phyloP scores from a whole-genome alignment of 2,329 filamentous ascomycete species.

The Claviceps pazoutovae region DNA sequence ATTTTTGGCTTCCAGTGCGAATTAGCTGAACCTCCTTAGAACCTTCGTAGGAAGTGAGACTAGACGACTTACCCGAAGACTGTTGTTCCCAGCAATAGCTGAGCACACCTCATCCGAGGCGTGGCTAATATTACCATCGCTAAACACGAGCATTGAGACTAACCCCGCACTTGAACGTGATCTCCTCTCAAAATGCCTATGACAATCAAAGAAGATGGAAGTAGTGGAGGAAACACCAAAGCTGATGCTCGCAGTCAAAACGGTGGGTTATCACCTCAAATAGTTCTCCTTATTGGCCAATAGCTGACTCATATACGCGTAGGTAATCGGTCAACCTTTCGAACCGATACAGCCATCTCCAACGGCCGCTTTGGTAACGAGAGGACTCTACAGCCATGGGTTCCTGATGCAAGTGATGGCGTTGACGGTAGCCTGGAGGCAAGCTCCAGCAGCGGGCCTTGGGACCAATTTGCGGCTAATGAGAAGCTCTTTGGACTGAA shows the following conservation, averaged over 20 bases:
- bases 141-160: constrained; percentile 8
- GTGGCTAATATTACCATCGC: not conserved
- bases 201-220: constrained; percentile 25
- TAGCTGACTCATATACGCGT: not conserved
- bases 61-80: constrained; percentile 5
- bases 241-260: constrained; percentile 20
- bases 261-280: constrained; percentile 15
- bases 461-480: constrained; percentile 93
- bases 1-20: not conserved
- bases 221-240: constrained; percentile 18
- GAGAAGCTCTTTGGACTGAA: constrained; percentile 75
- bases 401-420: constrained; percentile 48
- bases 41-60: not conserved
- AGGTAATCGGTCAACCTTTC: constrained; percentile 60
- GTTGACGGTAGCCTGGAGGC: constrained; percentile 61
- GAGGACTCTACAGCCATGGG: constrained; percentile 69
- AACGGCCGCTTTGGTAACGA: constrained; percentile 55
- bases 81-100: constrained; percentile 3
- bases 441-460: constrained; percentile 35
- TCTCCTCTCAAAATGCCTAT: constrained; percentile 20
- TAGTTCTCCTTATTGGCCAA: not conserved
- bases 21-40: not conserved
- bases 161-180: constrained; percentile 11
- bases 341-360: constrained; percentile 81
- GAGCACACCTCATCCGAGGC: constrained; percentile 3